Evolutionary conservation across 257 asterid genomes (phyloP).

Genomic region (Gynochthodes officinalis): DNA sequence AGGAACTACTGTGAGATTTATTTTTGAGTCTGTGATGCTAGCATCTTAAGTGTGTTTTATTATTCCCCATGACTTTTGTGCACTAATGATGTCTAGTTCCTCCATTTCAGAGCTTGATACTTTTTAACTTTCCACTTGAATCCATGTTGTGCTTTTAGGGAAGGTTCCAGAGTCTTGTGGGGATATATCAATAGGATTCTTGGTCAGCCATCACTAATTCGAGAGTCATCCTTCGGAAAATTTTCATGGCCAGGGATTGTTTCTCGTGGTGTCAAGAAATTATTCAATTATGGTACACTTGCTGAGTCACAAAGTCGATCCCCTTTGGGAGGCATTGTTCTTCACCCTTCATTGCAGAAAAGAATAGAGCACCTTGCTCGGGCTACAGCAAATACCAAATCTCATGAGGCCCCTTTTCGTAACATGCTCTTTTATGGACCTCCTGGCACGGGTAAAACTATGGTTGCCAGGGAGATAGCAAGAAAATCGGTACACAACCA

Average conservation of each 20-base stretch:
- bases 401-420: conserved; percentile 93
- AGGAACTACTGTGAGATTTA: neutral
- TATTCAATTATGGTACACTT: conserved; percentile 41
- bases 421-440: conserved; percentile 98
- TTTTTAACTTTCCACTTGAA: conserved; percentile 1
- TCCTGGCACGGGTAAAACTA: conserved; percentile 99
- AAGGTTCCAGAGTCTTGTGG: conserved; percentile 95
- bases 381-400: conserved; percentile 92
- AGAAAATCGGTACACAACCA: conserved; percentile 72
- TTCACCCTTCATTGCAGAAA: conserved; percentile 85
- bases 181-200: conserved; percentile 91
- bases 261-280: conserved; percentile 55
- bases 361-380: conserved; percentile 93
- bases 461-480: conserved; percentile 98
- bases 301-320: conserved; percentile 57
- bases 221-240: conserved; percentile 90
- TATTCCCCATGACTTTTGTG: neutral
- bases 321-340: conserved; percentile 57
- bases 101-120: neutral
- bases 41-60: neutral
- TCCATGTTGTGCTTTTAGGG: conserved; percentile 49
- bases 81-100: neutral
- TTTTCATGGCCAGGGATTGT: conserved; percentile 84
- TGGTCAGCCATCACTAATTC: conserved; percentile 97
- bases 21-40: neutral